Evolutionary conservation across 1,139 yeast species (phyloP), one percentile per base, ranked within the genome.

Genomic region (Diutina scorzettiae): DNA sequence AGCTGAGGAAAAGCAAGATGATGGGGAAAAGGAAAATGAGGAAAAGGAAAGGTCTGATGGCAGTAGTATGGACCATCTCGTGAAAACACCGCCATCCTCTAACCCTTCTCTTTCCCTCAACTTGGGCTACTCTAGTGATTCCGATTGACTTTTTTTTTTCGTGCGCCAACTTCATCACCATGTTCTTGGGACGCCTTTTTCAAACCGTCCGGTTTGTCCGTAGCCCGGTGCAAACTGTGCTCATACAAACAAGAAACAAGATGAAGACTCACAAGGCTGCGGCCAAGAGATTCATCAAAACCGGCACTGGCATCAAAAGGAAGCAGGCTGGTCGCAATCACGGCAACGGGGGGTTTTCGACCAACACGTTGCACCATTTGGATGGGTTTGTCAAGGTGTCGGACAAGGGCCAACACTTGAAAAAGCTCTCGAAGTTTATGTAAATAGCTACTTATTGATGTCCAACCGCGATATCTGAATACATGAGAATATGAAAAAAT

Each of bases 301-400:
- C 81, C n/a, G 71, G 71, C 3, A 56, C 57, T 41, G 69, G 69
- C 27, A 58, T 57, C 53, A 71, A 71, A 54, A 66, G 79, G 55
- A 85, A 85, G 45, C 81, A 78, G 52, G 84, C 94, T 18, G 94
- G 95, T 9, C 76, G 95, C 63, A 83, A 84, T 53, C 97, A 87
- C 59, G 96, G 97, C 41, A 87, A 86, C 54, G 86, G 89, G 3
- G 91, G 95, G 21, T 87, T 93, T 80, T 74, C 89, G 41, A 63
- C 76, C 40, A 70, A 78, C 44, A 68, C 79, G 6, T 63, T 86
- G 51, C 69, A 73, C 36, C 78, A 72, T 46, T 69, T 83, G 54
- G 78, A 81, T 44, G 79, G 81, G 4, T 78, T 76, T 43, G 76
- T 75, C 3, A 58, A 66, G 40, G 85, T 87, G 3, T 71, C 71